Percentiles rank a stretch among this genome's conserved stretches.
Evolutionary conservation across 768 basidiomycete genomes (phyloP).

Genomic region (Tylopilus cervinicoccineus): DNA sequence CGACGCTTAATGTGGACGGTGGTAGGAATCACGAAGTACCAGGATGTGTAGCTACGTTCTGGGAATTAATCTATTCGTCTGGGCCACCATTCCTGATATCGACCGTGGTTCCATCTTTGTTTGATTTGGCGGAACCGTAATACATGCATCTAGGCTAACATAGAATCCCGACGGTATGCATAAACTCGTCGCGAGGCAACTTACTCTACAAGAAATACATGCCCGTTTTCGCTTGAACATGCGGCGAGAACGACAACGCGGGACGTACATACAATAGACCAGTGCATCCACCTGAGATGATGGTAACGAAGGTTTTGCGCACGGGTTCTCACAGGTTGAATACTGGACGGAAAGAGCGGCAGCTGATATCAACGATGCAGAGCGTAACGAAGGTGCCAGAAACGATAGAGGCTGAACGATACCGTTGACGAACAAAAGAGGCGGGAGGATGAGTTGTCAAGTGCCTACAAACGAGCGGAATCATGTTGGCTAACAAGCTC

Average conservation of each 20-base stretch:
- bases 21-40: too few relatives aligned
- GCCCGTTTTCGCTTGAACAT: slow-evolving; percentile 6
- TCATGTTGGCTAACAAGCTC: neutral
- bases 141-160: neutral
- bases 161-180: slow-evolving; percentile 1
- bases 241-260: slow-evolving; percentile 9
- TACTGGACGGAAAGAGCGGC: slow-evolving; percentile 4
- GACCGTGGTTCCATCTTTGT: neutral
- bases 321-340: neutral
- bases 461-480: neutral
- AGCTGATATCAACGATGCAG: slow-evolving; percentile 4
- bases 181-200: slow-evolving; percentile 1
- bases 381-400: slow-evolving; percentile 3
- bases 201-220: slow-evolving; percentile 21
- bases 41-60: too few relatives aligned
- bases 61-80: neutral
- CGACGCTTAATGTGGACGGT: too few relatives aligned
- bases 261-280: slow-evolving; percentile 12
- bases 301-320: slow-evolving; percentile 13
- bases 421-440: neutral
- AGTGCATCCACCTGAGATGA: slow-evolving; percentile 16
- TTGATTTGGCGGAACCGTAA: neutral
- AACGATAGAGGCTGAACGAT: slow-evolving; percentile 3
- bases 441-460: neutral
- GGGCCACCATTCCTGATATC: neutral